Evolutionary conservation across 2,329 filamentous ascomycete genomes (phyloP).

Genomic region (Aspergillus felis): DNA sequence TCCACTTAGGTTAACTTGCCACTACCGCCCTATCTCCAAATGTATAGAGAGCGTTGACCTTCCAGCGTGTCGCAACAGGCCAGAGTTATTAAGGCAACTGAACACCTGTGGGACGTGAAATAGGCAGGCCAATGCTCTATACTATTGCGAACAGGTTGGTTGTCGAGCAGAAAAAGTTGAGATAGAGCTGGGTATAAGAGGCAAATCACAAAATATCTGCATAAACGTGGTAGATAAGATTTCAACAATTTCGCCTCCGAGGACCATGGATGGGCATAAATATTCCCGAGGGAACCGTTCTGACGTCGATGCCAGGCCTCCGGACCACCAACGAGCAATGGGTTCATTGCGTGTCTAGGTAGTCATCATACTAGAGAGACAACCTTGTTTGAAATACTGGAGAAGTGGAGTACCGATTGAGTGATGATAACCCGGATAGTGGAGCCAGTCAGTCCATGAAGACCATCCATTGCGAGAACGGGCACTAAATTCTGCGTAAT

Average conservation of each 20-base stretch:
- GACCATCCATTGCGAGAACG: not conserved
- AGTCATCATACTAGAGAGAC: not conserved
- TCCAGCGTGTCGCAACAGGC: not conserved
- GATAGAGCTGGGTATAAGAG: not conserved
- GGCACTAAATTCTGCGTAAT: conserved; percentile 1
- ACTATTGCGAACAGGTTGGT: not conserved
- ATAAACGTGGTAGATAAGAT: not conserved
- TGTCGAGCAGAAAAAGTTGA: not conserved
- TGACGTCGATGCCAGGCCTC: conserved; percentile 8
- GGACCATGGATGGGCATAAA: not conserved
- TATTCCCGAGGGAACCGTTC: conserved; percentile 5
- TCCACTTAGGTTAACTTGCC: not conserved
- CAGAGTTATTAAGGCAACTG: not conserved
- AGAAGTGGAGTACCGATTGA: conserved; percentile 6
- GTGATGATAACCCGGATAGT: conserved; percentile 3
- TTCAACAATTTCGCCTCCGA: not conserved
- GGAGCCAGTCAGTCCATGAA: not conserved
- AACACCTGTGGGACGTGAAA: not conserved
- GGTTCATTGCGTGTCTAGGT: not conserved
- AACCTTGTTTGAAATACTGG: not conserved
- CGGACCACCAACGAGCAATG: not conserved
- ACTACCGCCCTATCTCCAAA: not conserved
- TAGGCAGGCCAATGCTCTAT: not conserved
- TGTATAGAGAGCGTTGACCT: not conserved
- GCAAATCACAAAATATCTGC: not conserved